These are phyloP conservation scores for grape (Vitis vinifera) DNA, from an alignment of 164 flowering plant species.

Conservation along the genomic window ASM3070453v1 NC_081805.1:2899501-2900000, in stretches of 20 bases:
- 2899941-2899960: no score
- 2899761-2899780: conserved; percentile 1
- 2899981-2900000: conserved; percentile 38
- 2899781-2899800: conserved; percentile 35
- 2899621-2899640: conserved; percentile 27
- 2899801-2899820: conserved; percentile 33
- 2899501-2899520: not conserved
- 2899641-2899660: conserved; percentile 1
- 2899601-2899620: conserved; percentile 51
- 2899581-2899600: conserved; percentile 29
- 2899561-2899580: conserved; percentile 46
- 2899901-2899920: conserved; percentile 7
- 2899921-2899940: not conserved
- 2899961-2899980: not conserved
- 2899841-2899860: conserved; percentile 52
- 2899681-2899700: not conserved
- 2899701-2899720: not conserved
- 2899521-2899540: not conserved
- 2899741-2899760: not conserved
- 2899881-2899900: conserved; percentile 60
- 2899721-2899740: not conserved
- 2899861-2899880: conserved; percentile 58
- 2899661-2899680: not conserved
- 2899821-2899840: conserved; percentile 51
- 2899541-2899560: not conserved